These are phyloP conservation scores for Fimicolochytrium jonesii DNA, from an alignment of 192 early-diverging fungal species.

Conservation along the genomic window DNA sequence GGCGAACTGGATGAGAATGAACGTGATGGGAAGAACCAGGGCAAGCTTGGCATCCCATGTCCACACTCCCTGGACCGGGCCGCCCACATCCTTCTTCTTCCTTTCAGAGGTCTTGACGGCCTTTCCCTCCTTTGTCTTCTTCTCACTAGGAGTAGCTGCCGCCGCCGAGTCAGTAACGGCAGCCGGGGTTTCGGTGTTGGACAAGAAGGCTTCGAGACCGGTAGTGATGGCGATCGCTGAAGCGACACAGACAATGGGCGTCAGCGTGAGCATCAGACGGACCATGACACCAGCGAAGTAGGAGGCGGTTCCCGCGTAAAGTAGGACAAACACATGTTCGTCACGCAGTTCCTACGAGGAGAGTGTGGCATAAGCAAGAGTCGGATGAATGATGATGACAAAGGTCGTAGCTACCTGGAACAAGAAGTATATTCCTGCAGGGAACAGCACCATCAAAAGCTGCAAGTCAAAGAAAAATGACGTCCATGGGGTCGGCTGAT, in stretches of 20 bases:
- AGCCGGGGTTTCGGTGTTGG: constrained; percentile 25
- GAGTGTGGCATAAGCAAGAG: neutral
- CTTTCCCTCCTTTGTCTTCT: constrained; percentile 29
- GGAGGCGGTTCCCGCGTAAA: constrained; percentile 95
- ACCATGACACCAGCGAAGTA: constrained; percentile 99
- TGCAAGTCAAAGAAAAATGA: constrained; percentile 99
- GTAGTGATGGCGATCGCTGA: constrained; percentile 86
- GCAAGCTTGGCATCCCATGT: constrained; percentile 18
- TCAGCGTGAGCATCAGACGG: constrained; percentile 95
- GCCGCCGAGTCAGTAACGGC: constrained; percentile 13
- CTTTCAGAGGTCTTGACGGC: constrained; percentile 10
- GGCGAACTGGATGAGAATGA: constrained; percentile 82
- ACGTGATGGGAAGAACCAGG: constrained; percentile 56
- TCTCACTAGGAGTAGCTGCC: constrained; percentile 17
- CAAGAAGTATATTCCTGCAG: constrained; percentile 96
- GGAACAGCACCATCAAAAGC: constrained; percentile 93
- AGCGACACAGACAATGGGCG: constrained; percentile 94
- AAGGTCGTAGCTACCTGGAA: constrained; percentile 53
- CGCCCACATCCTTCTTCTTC: constrained; percentile 13
- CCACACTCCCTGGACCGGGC: constrained; percentile 3
- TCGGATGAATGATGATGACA: neutral
- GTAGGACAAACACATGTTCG: constrained; percentile 93
- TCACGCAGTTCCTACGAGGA: constrained; percentile 70
- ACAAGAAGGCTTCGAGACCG: constrained; percentile 81
- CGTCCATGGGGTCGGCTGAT: constrained; percentile 99